Conservation (phyloP, 768 basidiomycete genomes). For the Lentinula aciculospora region DNA sequence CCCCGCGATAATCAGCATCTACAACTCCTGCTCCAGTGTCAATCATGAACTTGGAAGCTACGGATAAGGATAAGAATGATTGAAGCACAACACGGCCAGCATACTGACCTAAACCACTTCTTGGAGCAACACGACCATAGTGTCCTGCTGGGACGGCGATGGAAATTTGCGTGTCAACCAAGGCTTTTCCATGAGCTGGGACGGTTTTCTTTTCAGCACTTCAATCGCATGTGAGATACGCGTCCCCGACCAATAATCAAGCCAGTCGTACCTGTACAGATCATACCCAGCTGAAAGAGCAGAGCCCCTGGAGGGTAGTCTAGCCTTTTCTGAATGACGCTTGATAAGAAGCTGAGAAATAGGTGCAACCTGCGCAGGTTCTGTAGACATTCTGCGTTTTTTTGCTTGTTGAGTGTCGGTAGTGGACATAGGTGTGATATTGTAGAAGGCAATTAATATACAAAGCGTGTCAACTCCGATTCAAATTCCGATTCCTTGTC, state of each 20-base stretch:
- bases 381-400: slow-evolving; percentile 56
- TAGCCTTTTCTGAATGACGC: slow-evolving; percentile 76
- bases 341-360: slow-evolving; percentile 70
- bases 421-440: slow-evolving; percentile 14
- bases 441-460: slow-evolving; percentile 15
- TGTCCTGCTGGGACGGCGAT: slow-evolving; percentile 92
- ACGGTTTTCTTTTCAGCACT: slow-evolving; percentile 84
- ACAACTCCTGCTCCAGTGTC: slow-evolving; percentile 97
- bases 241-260: neutral
- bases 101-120: slow-evolving; percentile 84
- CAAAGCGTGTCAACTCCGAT: slow-evolving; percentile 38
- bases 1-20: slow-evolving; percentile 93
- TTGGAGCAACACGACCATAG: slow-evolving; percentile 94
- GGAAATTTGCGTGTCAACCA: slow-evolving; percentile 87
- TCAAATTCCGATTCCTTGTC: slow-evolving; percentile 2
- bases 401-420: slow-evolving; percentile 37
- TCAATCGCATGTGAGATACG: slow-evolving; percentile 3
- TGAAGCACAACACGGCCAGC: neutral
- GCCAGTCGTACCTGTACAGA: slow-evolving; percentile 69
- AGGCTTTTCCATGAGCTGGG: slow-evolving; percentile 86
- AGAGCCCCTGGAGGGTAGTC: slow-evolving; percentile 82
- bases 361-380: slow-evolving; percentile 30
- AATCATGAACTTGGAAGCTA: slow-evolving; percentile 96
- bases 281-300: slow-evolving; percentile 91
- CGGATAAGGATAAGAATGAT: neutral